Evolutionary conservation across 2,329 filamentous ascomycete species (phyloP), one percentile per base, ranked within the genome.

Genomic region (Aspergillus ruber): DNA sequence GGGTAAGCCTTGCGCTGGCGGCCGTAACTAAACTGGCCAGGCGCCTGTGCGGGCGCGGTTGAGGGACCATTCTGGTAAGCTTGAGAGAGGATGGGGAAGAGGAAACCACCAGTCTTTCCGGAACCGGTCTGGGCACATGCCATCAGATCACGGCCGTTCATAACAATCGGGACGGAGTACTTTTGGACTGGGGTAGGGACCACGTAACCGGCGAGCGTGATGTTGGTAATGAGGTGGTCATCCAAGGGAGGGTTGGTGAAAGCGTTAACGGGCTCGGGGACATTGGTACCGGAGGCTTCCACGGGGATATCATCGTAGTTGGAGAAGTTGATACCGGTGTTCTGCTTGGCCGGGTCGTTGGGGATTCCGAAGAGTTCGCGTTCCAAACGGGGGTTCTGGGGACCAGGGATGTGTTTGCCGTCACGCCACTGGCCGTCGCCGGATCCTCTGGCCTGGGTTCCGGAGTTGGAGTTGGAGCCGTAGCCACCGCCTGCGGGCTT

Each of bases 231-330:
- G 42, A 98, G 79, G 67, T 97, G 93, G 69, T 95, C 87, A 66
- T 98, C 93, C 59, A 98, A 81, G 63, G 93, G 93, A 57, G 93
- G 93, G 74, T 93, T 95, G 67, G 83, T 89, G 81, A 98, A 98
- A 52, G 83, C 80, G 57, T 84, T 84, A 58, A 96, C 88, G 36
- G 91, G 86, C 66, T 97, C 93, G 41, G 93, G 93, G 45, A 97
- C 90, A 65, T 95, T 83, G 46, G 89, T 85, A 51, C 93, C 93
- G 51, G 91, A 96, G 55, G 93, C 93, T 75, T 97, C 93, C 56
- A 98, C 93, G 47, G 93, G 93, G 58, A 98, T 98, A 72, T 98
- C 93, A 67, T 98, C 93, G 74, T 98, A 98, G 80, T 98, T 98
- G 77, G 95, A 86, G 69, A 98, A 98, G 82, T 98, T 98, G 86